Evolutionary conservation across 805 yeast genomes (phyloP).

Genomic region (Cyberlindnera mrakii): DNA sequence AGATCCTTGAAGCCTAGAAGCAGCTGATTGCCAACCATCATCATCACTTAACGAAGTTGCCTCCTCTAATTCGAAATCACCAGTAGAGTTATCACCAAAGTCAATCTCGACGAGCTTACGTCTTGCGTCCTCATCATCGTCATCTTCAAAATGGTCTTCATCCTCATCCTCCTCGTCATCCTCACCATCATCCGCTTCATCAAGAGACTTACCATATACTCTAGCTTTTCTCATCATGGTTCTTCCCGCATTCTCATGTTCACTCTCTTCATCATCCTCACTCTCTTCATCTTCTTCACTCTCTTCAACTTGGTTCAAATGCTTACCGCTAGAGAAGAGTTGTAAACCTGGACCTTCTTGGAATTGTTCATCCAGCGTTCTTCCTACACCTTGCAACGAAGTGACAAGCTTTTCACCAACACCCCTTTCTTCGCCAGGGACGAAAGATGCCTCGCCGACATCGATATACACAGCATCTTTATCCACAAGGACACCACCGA

Average conservation of each 20-base stretch:
- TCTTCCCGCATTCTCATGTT: conserved; percentile 51
- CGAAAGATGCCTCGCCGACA: conserved; percentile 46
- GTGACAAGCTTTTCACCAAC: conserved; percentile 85
- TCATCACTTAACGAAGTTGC: conserved; percentile 45
- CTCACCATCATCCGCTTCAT: conserved; percentile 36
- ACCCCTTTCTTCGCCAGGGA: conserved; percentile 63
- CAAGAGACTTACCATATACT: conserved; percentile 47
- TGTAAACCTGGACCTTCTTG: conserved; percentile 65
- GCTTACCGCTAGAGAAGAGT: conserved; percentile 60
- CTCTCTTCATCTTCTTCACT: conserved; percentile 33
- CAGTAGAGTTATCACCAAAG: conserved; percentile 30
- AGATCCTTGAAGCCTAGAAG: conserved; percentile 53
- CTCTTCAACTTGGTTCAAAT: conserved; percentile 38
- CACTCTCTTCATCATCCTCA: conserved; percentile 28
- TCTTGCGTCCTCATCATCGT: conserved; percentile 32
- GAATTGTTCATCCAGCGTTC: conserved; percentile 50
- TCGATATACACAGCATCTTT: conserved; percentile 95
- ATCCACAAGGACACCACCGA: conserved; percentile 96
- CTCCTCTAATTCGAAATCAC: conserved; percentile 39
- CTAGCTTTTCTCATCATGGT: conserved; percentile 54
- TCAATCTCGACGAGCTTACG: conserved; percentile 44
- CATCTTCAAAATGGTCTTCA: conserved; percentile 31
- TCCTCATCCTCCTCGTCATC: conserved; percentile 40
- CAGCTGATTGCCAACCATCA: conserved; percentile 40
- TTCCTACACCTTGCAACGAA: conserved; percentile 64